phyloP scores from a whole-genome alignment of 176 grass and related monocot species.

The Triticum urartu region DNA sequence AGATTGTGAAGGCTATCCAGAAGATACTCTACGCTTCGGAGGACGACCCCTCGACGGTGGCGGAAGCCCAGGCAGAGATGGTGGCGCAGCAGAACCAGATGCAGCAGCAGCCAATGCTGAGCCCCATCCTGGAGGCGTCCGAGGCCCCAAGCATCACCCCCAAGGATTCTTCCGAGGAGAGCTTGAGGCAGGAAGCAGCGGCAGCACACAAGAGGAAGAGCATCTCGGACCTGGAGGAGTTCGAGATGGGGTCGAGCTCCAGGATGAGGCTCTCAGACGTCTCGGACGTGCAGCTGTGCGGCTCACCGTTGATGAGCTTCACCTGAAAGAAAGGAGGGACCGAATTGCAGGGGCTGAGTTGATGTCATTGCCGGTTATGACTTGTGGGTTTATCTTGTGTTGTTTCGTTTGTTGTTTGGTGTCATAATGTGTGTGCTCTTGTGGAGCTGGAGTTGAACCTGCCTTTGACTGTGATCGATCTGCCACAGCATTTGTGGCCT shows the following conservation, averaged over 20 bases:
- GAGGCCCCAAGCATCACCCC: constrained; percentile 13
- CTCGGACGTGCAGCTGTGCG: constrained; percentile 67
- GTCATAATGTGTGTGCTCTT: not conserved
- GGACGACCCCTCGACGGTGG: constrained; percentile 36
- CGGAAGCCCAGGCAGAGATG: constrained; percentile 63
- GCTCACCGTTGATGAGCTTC: constrained; percentile 73
- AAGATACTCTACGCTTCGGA: constrained; percentile 79
- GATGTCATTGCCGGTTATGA: constrained; percentile 20
- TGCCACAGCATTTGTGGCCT: constrained; percentile 35
- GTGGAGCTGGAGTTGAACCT: not conserved
- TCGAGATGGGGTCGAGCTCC: constrained; percentile 56
- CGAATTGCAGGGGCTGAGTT: not conserved
- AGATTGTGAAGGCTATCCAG: constrained; percentile 66
- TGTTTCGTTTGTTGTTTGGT: constrained; percentile 9
- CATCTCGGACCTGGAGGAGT: constrained; percentile 68
- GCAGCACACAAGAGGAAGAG: constrained; percentile 66
- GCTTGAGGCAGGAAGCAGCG: constrained; percentile 34
- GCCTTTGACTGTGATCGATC: not conserved
- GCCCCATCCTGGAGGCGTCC: constrained; percentile 48
- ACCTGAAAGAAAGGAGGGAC: constrained; percentile 14
- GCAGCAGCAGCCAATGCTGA: constrained; percentile 43
- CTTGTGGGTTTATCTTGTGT: not conserved
- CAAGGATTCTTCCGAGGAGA: constrained; percentile 1
- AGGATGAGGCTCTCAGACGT: constrained; percentile 82
- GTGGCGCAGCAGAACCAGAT: constrained; percentile 38